Evolutionary conservation across 2,329 filamentous ascomycete genomes (phyloP).

Genomic region (Massarina eburnea): DNA sequence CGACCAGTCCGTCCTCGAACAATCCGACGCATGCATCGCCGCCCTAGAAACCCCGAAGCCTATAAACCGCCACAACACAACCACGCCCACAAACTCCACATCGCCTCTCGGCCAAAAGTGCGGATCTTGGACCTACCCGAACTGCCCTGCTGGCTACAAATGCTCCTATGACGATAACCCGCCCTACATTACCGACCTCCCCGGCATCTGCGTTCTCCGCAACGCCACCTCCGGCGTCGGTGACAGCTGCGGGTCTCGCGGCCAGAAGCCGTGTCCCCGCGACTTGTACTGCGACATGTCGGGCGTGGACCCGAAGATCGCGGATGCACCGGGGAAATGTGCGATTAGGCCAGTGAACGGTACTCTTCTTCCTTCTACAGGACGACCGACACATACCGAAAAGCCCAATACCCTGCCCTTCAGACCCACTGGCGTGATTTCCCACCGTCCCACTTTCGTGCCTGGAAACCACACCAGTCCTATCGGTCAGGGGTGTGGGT

Average conservation of each 20-base stretch:
- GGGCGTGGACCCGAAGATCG: not conserved
- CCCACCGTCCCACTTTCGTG: not conserved
- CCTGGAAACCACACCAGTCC: too few relatives aligned
- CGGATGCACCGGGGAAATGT: not conserved
- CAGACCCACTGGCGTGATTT: not conserved
- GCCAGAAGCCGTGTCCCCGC: not conserved
- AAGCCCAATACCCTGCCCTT: not conserved
- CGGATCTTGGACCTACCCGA: too few relatives aligned
- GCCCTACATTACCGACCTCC: not conserved
- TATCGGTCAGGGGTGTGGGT: not conserved
- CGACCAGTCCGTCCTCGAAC: not conserved
- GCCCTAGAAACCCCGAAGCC: too few relatives aligned
- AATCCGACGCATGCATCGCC: not conserved
- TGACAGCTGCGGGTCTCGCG: not conserved
- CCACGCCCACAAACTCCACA: too few relatives aligned
- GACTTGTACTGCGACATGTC: not conserved
- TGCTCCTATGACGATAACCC: not conserved
- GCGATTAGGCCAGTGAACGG: not conserved
- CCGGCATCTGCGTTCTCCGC: not conserved
- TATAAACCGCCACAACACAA: too few relatives aligned
- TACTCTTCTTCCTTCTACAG: not conserved
- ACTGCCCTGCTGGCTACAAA: not conserved
- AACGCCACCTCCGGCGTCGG: not conserved
- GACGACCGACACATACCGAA: not conserved
- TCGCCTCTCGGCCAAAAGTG: too few relatives aligned